These are phyloP conservation scores for Rhizoclosmatium hyalinum DNA, from an alignment of 371 early-diverging fungal genomes.

Conservation along the genomic window DNA sequence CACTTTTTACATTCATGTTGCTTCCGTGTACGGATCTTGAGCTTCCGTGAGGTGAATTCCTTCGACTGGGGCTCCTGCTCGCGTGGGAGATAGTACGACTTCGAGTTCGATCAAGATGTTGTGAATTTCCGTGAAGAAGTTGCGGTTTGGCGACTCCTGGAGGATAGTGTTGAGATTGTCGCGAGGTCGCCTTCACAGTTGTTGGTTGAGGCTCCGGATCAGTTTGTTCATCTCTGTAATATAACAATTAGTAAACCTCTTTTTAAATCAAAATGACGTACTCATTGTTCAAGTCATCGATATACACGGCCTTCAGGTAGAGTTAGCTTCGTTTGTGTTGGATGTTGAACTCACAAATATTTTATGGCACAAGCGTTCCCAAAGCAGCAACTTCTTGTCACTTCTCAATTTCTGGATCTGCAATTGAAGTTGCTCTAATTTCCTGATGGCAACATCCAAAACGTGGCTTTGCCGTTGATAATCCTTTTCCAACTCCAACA, in stretches of 20 bases:
- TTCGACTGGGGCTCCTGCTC: not conserved
- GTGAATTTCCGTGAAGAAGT: not conserved
- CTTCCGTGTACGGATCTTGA: not conserved
- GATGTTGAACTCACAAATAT: slow-evolving; percentile 29
- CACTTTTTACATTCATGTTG: not conserved
- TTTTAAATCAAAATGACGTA: not conserved
- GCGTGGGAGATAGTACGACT: not conserved
- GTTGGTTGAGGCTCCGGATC: too few species aligned
- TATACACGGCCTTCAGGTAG: slow-evolving; percentile 10
- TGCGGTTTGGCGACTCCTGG: not conserved
- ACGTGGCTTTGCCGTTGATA: slow-evolving; percentile 52
- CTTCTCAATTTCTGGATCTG: slow-evolving; percentile 42
- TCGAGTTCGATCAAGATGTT: slow-evolving; percentile 5
- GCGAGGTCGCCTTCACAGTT: too few species aligned
- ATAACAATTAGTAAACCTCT: too few species aligned
- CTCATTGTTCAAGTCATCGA: not conserved
- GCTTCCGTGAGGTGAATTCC: not conserved
- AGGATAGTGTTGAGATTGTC: not conserved
- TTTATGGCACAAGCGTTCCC: slow-evolving; percentile 31
- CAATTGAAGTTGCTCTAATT: slow-evolving; percentile 53
- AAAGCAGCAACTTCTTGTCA: slow-evolving; percentile 31
- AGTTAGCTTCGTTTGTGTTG: not conserved
- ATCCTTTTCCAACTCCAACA: slow-evolving; percentile 53
- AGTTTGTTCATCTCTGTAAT: too few species aligned
- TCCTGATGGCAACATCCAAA: slow-evolving; percentile 56